These are phyloP conservation scores for Przewalskia tangutica DNA, from an alignment of 257 asterid genomes.

Conservation along the genomic window DNA sequence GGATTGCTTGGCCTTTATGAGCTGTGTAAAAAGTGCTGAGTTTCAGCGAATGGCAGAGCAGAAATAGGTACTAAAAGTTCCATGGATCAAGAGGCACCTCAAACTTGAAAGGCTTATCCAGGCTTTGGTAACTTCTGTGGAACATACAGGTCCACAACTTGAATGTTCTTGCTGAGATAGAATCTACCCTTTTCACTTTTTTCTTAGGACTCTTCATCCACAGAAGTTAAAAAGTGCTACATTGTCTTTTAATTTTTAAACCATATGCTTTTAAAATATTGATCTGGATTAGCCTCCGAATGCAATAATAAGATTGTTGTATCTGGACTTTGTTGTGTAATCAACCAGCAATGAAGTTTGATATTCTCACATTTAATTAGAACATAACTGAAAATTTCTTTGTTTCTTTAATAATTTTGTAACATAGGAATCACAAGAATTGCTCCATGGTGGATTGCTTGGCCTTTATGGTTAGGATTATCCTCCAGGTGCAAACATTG, in stretches of 20 bases:
- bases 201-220: not conserved
- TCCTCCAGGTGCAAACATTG: not conserved
- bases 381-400: not conserved
- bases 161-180: not conserved
- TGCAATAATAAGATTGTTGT: not conserved
- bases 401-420: not conserved
- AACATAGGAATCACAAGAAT: not conserved
- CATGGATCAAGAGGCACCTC: not conserved
- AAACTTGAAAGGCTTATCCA: not conserved
- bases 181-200: not conserved
- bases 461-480: not conserved
- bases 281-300: not conserved
- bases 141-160: not conserved
- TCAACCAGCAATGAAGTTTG: not conserved
- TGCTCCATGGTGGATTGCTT: not conserved
- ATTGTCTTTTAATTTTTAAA: not conserved
- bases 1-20: not conserved
- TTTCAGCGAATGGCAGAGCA: slow-evolving; percentile 5
- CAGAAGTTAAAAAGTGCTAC: not conserved
- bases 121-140: not conserved
- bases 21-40: not conserved
- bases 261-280: not conserved
- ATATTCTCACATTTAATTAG: not conserved
- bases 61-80: not conserved
- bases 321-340: not conserved